These are phyloP conservation scores for Euphorbia corollata DNA, from an alignment of 441 rosid genomes.

Conservation along the genomic window DNA sequence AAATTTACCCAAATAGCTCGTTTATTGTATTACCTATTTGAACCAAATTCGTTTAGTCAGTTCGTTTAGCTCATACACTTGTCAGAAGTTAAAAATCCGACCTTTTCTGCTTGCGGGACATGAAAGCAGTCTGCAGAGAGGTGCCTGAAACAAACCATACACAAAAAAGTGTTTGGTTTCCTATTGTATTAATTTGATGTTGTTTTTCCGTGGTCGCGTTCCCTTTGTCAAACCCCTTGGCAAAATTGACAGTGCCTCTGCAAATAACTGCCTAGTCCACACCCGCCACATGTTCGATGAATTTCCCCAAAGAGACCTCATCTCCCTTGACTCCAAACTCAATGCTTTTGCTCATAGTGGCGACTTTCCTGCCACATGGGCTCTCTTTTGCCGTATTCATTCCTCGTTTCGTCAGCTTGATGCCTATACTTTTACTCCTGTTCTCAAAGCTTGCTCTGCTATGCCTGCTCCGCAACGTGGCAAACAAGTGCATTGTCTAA, in stretches of 20 bases:
- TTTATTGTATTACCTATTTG: no score
- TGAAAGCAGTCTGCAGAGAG: no score
- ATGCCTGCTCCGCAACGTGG: constrained; percentile 43
- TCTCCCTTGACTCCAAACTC: constrained; percentile 44
- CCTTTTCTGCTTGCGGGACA: no score
- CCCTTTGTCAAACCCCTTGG: constrained; percentile 7
- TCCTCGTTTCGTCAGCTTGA: constrained; percentile 30
- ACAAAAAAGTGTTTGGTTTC: not conserved
- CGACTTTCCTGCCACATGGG: constrained; percentile 40
- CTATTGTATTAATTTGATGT: not conserved
- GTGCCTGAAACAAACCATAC: no score
- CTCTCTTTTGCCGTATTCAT: constrained; percentile 40
- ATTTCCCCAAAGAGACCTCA: constrained; percentile 37
- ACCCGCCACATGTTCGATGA: constrained; percentile 38
- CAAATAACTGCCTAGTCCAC: not conserved
- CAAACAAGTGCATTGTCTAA: constrained; percentile 60
- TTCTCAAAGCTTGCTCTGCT: constrained; percentile 52
- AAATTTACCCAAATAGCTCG: no score
- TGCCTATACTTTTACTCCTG: constrained; percentile 58
- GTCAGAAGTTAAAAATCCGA: no score
- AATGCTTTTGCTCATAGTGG: constrained; percentile 36
- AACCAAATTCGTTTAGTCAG: no score
- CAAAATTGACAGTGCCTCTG: not conserved
- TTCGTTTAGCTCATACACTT: no score
- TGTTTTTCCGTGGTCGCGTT: constrained; percentile 2